Base-by-base conservation (phyloP, 202 grass and related monocot genomes). In the Setaria viridis region DNA sequence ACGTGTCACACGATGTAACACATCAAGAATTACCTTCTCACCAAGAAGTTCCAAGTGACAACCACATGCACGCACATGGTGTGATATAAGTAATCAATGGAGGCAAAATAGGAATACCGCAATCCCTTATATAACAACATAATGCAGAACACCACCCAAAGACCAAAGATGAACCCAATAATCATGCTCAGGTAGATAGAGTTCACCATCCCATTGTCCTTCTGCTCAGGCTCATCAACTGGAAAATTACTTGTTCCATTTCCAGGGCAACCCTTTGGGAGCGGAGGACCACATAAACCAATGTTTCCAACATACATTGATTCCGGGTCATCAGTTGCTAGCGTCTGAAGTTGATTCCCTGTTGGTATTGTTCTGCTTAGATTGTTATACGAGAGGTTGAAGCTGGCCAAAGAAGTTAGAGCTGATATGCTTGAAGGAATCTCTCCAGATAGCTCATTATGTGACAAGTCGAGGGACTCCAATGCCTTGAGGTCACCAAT, bases 351-450 rank as follows among this genome's bases (percentile, higher is more conserved):
- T 37, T 89, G 87, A 62, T 49, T 8, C 0, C 87, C 48, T 11
- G 35, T 41, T 62, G 87, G 87, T 32, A 89, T 81, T 57, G 7
- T 79, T 62, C 84, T 84, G 9, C 64, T 70, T 8, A 90, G 43
- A 81, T 90, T 77, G 15, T 90, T 90, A 1, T 82, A 77, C 0
- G 83, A 90, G 9, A 90, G 35, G 35, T 86, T 86, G 39, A 90
- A 55, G 1, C 33, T 53, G 16, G 13, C n/a, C 9, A 90, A 25
- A 11, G 15, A 86, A 16, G 73, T 79, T 3, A 90, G 42, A 48
- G 53, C 13, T 5, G 65, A 43, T 2, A 90, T 15, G 30, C 72
- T 79, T 0, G 56, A 41, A 16, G 84, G 84, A 25, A 90, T 90
- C 35, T 35, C 11, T 9, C 79, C 84, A 3, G 54, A 86, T 68